Evolutionary conservation across 805 yeast genomes (phyloP).

Genomic region (Cyberlindnera bimundalis): DNA sequence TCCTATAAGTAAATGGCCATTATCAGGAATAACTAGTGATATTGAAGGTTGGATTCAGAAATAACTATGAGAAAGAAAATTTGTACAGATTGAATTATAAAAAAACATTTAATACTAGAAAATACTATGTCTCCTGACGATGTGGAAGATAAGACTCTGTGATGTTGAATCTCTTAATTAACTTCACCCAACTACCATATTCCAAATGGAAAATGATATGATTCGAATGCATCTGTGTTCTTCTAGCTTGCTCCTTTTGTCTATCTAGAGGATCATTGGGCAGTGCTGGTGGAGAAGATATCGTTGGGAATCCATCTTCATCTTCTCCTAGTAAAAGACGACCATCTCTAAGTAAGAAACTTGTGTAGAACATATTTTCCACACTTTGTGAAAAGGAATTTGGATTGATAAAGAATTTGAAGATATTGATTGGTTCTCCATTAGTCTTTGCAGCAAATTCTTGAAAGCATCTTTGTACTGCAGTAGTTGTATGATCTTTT

Average conservation of each 20-base stretch:
- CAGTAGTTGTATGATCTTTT: slow-evolving; percentile 60
- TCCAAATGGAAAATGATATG: slow-evolving; percentile 78
- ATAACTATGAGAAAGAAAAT: slow-evolving; percentile 5
- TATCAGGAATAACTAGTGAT: slow-evolving; percentile 42
- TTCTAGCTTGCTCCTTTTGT: slow-evolving; percentile 26
- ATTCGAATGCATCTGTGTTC: slow-evolving; percentile 33
- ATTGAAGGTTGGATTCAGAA: slow-evolving; percentile 49
- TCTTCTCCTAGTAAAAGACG: slow-evolving; percentile 53
- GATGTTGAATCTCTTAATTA: slow-evolving; percentile 54
- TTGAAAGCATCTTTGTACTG: slow-evolving; percentile 53
- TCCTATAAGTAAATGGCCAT: slow-evolving; percentile 85
- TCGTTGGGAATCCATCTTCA: slow-evolving; percentile 42
- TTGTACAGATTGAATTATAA: too few species aligned
- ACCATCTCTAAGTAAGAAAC: slow-evolving; percentile 77
- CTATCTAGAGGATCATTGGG: slow-evolving; percentile 26
- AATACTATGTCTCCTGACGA: not conserved
- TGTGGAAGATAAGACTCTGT: slow-evolving; percentile 48
- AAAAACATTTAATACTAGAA: too few species aligned
- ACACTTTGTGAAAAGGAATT: slow-evolving; percentile 71
- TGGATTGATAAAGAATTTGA: slow-evolving; percentile 71
- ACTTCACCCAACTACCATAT: slow-evolving; percentile 56
- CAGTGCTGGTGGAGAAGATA: slow-evolving; percentile 32
- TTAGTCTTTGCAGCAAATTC: slow-evolving; percentile 32
- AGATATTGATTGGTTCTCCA: slow-evolving; percentile 50
- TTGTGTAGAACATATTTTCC: slow-evolving; percentile 79